These are phyloP conservation scores for Aquilaria malaccensis DNA, from an alignment of 345 rosid genomes.

Conservation along the genomic window DNA sequence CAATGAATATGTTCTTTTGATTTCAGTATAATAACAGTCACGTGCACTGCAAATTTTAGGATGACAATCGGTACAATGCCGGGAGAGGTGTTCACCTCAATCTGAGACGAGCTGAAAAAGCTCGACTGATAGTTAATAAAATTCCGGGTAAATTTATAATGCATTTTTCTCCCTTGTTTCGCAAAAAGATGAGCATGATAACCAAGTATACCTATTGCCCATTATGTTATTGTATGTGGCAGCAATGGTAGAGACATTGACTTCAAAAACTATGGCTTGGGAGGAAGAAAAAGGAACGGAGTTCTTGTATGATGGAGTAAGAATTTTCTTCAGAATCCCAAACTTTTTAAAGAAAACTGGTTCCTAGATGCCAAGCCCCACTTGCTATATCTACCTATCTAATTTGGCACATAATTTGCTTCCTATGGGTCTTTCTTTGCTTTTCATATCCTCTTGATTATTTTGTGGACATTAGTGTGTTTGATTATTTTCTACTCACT, in stretches of 20 bases:
- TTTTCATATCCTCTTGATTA: background rate
- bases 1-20: background rate
- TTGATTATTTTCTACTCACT: background rate
- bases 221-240: constrained; percentile 13
- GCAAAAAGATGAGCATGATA: background rate
- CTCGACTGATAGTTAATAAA: constrained; percentile 52
- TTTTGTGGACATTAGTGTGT: constrained; percentile 3
- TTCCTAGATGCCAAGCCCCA: background rate
- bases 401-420: background rate
- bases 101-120: constrained; percentile 74
- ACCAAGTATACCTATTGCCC: background rate
- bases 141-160: constrained; percentile 45
- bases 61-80: constrained; percentile 67
- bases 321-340: constrained; percentile 13
- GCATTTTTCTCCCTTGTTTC: background rate
- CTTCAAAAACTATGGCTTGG: constrained; percentile 48
- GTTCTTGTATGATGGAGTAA: constrained; percentile 76
- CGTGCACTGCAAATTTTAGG: constrained; percentile 29
- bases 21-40: constrained; percentile 6
- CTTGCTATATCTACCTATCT: background rate
- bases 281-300: constrained; percentile 55
- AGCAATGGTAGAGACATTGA: constrained; percentile 57
- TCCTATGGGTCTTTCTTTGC: background rate
- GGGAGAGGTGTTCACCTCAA: constrained; percentile 72
- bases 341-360: background rate